A percentile compares a stretch with the other conserved stretches of the same genome.
Conservation (phyloP, 2,329 filamentous ascomycete genomes). For the Lachnellula hyalina region DNA sequence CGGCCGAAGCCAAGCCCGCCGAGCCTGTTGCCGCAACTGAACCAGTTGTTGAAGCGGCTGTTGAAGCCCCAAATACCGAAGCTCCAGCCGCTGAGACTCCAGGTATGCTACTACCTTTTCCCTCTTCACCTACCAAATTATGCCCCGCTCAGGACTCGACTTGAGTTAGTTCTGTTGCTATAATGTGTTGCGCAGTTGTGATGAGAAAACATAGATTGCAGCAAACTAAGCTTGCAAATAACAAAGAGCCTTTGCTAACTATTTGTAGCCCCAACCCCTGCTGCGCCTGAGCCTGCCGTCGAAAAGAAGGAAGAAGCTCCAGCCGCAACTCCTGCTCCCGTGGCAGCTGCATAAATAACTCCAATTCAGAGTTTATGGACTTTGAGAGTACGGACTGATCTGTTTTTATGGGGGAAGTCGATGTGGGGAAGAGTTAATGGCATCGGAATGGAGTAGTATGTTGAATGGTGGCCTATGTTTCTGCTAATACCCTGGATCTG, state of each 20-base stretch:
- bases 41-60: background rate
- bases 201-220: background rate
- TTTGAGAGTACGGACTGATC: background rate
- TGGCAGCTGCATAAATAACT: conserved; percentile 13
- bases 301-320: conserved; percentile 15
- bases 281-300: conserved; percentile 11
- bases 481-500: background rate
- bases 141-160: background rate
- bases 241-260: background rate
- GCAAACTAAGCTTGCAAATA: background rate
- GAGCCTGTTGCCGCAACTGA: conserved; percentile 7
- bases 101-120: background rate
- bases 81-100: conserved; percentile 12
- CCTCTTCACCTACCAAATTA: background rate
- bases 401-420: background rate
- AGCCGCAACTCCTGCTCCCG: conserved; percentile 4
- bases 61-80: conserved; percentile 5
- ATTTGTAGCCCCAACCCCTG: conserved; percentile 3
- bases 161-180: background rate
- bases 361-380: background rate
- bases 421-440: background rate
- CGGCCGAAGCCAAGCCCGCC: conserved; percentile 15
- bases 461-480: background rate
- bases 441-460: background rate
- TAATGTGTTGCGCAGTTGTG: background rate